Percentiles rank a stretch among this genome's conserved stretches.
phyloP scores from a whole-genome alignment of 805 yeast species.

The Starmerella bacillaris region DNA sequence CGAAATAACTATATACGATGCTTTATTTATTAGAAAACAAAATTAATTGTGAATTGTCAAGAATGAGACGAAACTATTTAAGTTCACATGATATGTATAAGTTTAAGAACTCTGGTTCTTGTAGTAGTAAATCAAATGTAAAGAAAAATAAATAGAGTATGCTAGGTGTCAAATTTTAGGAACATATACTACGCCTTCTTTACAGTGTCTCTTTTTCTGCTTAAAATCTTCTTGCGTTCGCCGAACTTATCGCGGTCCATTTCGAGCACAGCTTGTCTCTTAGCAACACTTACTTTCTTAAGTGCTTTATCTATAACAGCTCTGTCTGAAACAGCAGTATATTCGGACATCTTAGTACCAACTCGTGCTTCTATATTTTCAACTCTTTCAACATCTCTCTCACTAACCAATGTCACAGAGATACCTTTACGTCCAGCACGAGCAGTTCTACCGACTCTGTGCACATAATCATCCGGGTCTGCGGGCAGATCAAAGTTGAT shows the following conservation, averaged over 20 bases:
- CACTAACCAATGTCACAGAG: constrained; percentile 65
- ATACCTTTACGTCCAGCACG: constrained; percentile 90
- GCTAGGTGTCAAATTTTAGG: no score
- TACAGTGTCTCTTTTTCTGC: constrained; percentile 12
- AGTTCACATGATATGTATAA: no score
- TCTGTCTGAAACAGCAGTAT: constrained; percentile 54
- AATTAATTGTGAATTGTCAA: no score
- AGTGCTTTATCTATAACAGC: constrained; percentile 57
- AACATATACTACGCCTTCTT: not conserved
- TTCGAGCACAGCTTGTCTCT: constrained; percentile 77
- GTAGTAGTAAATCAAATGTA: no score
- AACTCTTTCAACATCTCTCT: constrained; percentile 65
- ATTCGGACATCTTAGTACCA: constrained; percentile 59
- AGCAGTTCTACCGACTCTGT: constrained; percentile 96
- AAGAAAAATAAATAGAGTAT: no score
- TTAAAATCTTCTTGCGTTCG: constrained; percentile 40
- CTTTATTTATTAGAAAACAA: no score
- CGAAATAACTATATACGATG: no score
- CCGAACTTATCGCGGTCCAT: constrained; percentile 88
- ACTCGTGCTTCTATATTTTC: constrained; percentile 76
- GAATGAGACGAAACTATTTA: no score
- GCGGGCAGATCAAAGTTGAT: constrained; percentile 86
- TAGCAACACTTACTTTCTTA: constrained; percentile 56
- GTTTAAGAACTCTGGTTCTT: no score
- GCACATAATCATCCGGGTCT: constrained; percentile 90